A percentile compares a stretch with the other conserved stretches of the same genome.
Conservation (phyloP, 495 filamentous ascomycete species). For the Talaromyces ruber region DNA sequence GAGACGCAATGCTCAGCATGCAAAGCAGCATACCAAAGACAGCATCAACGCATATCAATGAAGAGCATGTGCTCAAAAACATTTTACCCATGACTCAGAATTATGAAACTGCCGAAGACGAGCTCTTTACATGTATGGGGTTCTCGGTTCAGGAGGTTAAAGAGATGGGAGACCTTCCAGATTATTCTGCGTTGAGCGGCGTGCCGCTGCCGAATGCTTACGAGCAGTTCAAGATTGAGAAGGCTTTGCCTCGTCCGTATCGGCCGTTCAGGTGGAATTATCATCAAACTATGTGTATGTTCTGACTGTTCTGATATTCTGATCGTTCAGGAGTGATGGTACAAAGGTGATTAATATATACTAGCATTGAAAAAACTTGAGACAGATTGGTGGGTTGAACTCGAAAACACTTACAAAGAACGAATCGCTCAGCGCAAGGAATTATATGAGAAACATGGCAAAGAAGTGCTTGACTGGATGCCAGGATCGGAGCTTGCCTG, state of each 20-base stretch:
- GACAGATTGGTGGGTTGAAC: slow-evolving; percentile 84
- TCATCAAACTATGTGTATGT: slow-evolving; percentile 90
- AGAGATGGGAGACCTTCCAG: slow-evolving; percentile 70
- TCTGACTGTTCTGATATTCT: background rate
- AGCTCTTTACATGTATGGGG: slow-evolving; percentile 46
- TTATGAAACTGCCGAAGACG: slow-evolving; percentile 27
- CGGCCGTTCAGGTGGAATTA: slow-evolving; percentile 83
- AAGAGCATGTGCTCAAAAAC: slow-evolving; percentile 22
- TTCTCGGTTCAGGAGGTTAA: slow-evolving; percentile 64
- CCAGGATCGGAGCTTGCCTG: slow-evolving; percentile 76
- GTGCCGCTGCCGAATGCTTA: slow-evolving; percentile 68
- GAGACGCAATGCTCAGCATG: slow-evolving; percentile 36
- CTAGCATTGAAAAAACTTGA: slow-evolving; percentile 74
- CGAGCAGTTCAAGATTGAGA: slow-evolving; percentile 53
- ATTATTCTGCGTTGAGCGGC: slow-evolving; percentile 71
- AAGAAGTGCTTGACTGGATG: slow-evolving; percentile 54
- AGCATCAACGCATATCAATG: slow-evolving; percentile 17
- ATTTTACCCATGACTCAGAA: slow-evolving; percentile 36
- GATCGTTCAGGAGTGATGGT: background rate
- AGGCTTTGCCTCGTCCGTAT: slow-evolving; percentile 60
- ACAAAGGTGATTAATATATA: slow-evolving; percentile 9
- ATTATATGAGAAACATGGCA: slow-evolving; percentile 57
- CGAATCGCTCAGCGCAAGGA: slow-evolving; percentile 65
- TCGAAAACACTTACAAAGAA: slow-evolving; percentile 65
- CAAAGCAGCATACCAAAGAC: slow-evolving; percentile 10